Base-by-base conservation (phyloP, 202 grass and related monocot species). In the Setaria italica region DNA sequence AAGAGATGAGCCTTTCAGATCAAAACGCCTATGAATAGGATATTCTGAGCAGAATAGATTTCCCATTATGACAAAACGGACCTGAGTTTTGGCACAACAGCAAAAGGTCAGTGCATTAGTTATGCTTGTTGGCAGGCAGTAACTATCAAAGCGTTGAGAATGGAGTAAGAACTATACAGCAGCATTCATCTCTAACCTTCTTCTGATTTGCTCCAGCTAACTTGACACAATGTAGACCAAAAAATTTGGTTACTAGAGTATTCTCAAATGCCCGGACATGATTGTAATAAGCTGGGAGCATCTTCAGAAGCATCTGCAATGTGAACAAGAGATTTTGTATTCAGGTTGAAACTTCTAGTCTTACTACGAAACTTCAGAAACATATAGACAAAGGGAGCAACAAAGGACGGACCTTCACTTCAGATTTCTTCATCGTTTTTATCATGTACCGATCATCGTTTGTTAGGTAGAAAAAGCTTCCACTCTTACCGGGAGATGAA, bases 21-120 rank as follows among this genome's bases (percentile, higher is more conserved):
- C 97, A 72, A 97, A 99, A 41, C 94, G 90, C 76, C 94, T 94
- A 77, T 99, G 94, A 86, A 99, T 94, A 48, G 85, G 86, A 88
- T 88, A 90, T 48, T 87, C 88, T 3, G 97, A 92, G 84, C 92
- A 99, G 82, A 99, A 99, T 62, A 99, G 87, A 74, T 99, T 99
- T 84, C 94, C 97, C 97, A 99, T 99, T 78, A 99, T 94, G 82
- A 99, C 97, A 87, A 99, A 99, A 33, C 97, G 97, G 74, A 99
- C 97, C 97, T 99, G 86, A 64, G 60, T 82, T 53, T 11, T 78
- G 80, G 16, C 43, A 82, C 72, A 80, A 32, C n/a, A 84, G 58
- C 21, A 74, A 86, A 84, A 21, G 85, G 45, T 41, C 47, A 92
- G 70, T 51, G 35, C 55, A 80, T 30, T 73, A 55, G 62, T 62